These are phyloP conservation scores for Beta lomatogona DNA, from an alignment of 179 eudicot species.

Conservation along the genomic window DNA sequence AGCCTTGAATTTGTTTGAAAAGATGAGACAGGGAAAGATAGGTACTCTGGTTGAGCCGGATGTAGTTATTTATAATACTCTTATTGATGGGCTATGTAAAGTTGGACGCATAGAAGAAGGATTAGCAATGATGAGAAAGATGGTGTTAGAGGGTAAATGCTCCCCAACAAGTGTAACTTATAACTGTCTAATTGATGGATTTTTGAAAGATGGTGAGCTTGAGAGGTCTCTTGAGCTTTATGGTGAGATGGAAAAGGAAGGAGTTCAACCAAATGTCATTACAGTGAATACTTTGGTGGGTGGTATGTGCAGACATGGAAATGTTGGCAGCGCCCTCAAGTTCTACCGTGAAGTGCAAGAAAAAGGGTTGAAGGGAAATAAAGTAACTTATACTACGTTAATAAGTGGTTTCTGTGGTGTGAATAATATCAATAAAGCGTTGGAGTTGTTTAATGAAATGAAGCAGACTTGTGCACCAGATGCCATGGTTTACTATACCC, in stretches of 20 bases:
- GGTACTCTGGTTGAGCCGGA: conserved; percentile 59
- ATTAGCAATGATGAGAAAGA: conserved; percentile 54
- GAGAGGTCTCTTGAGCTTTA: conserved; percentile 58
- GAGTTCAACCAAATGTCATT: conserved; percentile 48
- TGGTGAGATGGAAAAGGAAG: conserved; percentile 56
- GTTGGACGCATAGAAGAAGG: conserved; percentile 73
- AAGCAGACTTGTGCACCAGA: conserved; percentile 49
- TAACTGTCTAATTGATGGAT: conserved; percentile 77
- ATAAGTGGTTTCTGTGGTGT: conserved; percentile 67
- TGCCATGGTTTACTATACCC: conserved; percentile 60
- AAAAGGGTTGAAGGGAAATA: conserved; percentile 63
- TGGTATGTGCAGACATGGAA: conserved; percentile 78
- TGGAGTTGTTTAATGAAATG: conserved; percentile 67
- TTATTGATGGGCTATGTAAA: conserved; percentile 84
- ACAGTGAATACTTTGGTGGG: conserved; percentile 66
- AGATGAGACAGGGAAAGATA: conserved; percentile 51
- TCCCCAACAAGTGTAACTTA: conserved; percentile 58
- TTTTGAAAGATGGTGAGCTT: conserved; percentile 67
- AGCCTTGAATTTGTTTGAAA: conserved; percentile 61
- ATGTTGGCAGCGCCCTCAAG: conserved; percentile 54
- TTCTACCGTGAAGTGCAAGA: conserved; percentile 57
- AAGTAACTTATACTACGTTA: conserved; percentile 55
- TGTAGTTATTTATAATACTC: conserved; percentile 63
- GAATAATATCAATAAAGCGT: conserved; percentile 65
- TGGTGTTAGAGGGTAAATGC: conserved; percentile 53